Evolutionary conservation across 176 grass and related monocot species (phyloP), one percentile per base, ranked within the genome.

Genomic region (Oryza glumipatula): DNA sequence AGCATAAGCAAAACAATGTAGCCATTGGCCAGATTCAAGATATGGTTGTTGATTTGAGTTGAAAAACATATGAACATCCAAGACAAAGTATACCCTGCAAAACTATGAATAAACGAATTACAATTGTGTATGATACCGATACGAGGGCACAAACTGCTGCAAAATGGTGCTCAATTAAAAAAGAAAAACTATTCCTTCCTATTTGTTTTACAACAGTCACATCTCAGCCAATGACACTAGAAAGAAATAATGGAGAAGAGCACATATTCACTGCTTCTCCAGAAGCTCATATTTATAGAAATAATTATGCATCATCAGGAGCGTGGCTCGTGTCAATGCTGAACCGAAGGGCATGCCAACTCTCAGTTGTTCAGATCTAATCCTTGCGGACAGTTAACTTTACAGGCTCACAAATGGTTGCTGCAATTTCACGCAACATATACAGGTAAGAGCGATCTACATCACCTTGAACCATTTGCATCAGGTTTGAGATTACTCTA

Each of bases 381-480:
- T 63, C 88, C 91, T 86, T 96, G 86, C 38, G 66, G 83, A 93
- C 90, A 87, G 89, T 60, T 91, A 88, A 89, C 88, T 84, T 93
- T 93, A 96, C 87, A 91, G 76, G 80, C 82, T 85, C 87, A 84
- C 72, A 85, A 65, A 82, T 83, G 54, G 71, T 41, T 86, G 63
- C 80, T 86, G 88, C 76, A 84, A 88, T 68, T 81, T 74, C 78
- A 74, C 75, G 76, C 58, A 54, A 82, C 87, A 83, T 89, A 82
- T 85, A 86, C 87, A 91, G 84, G 67, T 67, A 85, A 73, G 83
- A 30, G 65, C 15, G 74, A 80, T 78, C 82, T 76, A 84, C 63
- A 61, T 80, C 89, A 84, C 84, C 70, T 87, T 49, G 21, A 44
- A 65, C 68, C 84, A 87, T 76, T 76, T 76, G 39, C 79, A 80